These are phyloP conservation scores for Saturnispora saitoi DNA, from an alignment of 805 yeast species.

Conservation along the genomic window DNA sequence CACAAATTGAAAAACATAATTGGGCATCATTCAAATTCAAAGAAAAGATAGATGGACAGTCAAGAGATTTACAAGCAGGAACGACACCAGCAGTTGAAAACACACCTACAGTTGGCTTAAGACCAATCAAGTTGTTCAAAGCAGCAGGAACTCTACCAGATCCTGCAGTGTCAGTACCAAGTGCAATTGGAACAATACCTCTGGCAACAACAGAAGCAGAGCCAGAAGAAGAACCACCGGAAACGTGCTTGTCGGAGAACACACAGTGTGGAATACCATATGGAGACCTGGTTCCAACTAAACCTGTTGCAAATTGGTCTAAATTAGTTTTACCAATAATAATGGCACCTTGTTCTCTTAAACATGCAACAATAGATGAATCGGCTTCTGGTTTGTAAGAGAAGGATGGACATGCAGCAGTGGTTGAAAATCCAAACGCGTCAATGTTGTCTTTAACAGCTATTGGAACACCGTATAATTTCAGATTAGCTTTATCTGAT, in stretches of 20 bases:
- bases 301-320: constrained; percentile 96
- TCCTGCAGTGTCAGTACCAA: constrained; percentile 98
- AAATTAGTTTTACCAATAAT: constrained; percentile 89
- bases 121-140: constrained; percentile 81
- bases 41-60: constrained; percentile 83
- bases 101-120: constrained; percentile 87
- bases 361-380: constrained; percentile 63
- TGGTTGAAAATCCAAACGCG: constrained; percentile 70
- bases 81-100: constrained; percentile 89
- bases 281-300: constrained; percentile 92
- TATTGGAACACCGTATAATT: constrained; percentile 88
- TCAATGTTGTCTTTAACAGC: constrained; percentile 95
- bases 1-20: constrained; percentile 58
- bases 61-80: constrained; percentile 93
- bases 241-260: constrained; percentile 66
- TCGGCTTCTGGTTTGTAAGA: constrained; percentile 61
- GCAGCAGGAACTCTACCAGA: constrained; percentile 98
- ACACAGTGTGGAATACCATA: constrained; percentile 84
- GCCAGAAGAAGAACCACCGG: constrained; percentile 96
- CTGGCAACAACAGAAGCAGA: constrained; percentile 88
- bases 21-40: constrained; percentile 79
- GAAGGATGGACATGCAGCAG: constrained; percentile 92
- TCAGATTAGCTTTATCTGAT: constrained; percentile 43
- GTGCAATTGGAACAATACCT: constrained; percentile 80
- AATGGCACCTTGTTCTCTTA: constrained; percentile 87